Percentiles rank a stretch among this genome's conserved stretches.
These are phyloP conservation scores for Hymenoscyphus fructigenus DNA, from an alignment of 2,329 filamentous ascomycete species.

Conservation along the genomic window DNA sequence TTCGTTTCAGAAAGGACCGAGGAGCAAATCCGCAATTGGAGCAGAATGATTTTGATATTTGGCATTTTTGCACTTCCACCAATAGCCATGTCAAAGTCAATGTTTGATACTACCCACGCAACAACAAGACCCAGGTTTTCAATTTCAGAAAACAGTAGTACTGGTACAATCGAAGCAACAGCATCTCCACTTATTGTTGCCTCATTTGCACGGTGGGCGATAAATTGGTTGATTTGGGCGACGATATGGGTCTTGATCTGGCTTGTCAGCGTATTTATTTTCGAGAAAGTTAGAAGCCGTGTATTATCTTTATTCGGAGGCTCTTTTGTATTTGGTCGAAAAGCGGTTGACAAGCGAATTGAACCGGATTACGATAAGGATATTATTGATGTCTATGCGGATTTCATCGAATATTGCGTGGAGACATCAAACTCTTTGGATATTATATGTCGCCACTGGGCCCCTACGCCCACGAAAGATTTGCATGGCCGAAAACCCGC, in stretches of 20 bases:
- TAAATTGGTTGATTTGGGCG: neutral
- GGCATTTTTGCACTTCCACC: too few relatives aligned
- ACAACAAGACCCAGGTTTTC: too few relatives aligned
- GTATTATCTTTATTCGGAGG: too few relatives aligned
- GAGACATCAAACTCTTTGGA: slow-evolving; percentile 26
- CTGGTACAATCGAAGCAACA: too few relatives aligned
- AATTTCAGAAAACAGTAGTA: too few relatives aligned
- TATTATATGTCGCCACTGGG: slow-evolving; percentile 27
- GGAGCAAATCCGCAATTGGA: neutral
- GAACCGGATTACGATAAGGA: slow-evolving; percentile 23
- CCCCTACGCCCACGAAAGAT: slow-evolving; percentile 6
- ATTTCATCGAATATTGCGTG: slow-evolving; percentile 30
- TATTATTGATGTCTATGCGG: slow-evolving; percentile 23
- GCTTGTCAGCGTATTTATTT: neutral
- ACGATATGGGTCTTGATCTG: neutral
- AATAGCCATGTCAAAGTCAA: too few relatives aligned
- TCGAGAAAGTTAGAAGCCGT: too few relatives aligned
- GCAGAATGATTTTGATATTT: too few relatives aligned
- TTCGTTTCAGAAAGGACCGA: neutral
- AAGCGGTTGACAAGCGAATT: slow-evolving; percentile 7
- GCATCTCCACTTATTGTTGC: too few relatives aligned
- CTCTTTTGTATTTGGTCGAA: too few relatives aligned
- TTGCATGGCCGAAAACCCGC: neutral
- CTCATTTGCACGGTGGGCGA: neutral
- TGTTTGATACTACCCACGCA: too few relatives aligned